Evolutionary conservation across 2,329 filamentous ascomycete species (phyloP).

Genomic region (Aspergillus ochraceus): DNA sequence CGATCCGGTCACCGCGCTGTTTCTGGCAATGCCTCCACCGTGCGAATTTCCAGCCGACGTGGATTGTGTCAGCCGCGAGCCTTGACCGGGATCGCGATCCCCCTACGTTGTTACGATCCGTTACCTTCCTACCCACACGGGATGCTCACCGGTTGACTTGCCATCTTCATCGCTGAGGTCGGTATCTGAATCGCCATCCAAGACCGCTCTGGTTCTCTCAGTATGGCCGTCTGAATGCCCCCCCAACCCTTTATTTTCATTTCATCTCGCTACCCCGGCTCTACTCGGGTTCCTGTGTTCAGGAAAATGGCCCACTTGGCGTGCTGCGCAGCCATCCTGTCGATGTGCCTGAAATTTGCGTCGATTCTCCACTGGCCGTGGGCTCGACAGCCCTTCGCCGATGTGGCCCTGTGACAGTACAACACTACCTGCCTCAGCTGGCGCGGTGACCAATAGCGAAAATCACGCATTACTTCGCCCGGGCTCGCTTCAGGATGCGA

Average conservation of each 20-base stretch:
- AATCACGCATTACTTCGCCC: background rate
- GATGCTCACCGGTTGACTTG: background rate
- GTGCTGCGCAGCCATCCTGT: background rate
- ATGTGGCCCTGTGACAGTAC: background rate
- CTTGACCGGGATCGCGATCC: background rate
- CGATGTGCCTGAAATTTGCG: background rate
- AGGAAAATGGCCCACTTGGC: background rate
- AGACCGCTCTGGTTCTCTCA: slow-evolving; percentile 1
- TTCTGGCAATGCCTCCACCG: slow-evolving; percentile 1
- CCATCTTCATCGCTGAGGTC: background rate
- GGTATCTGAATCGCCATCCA: background rate
- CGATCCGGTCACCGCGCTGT: background rate
- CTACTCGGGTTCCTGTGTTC: background rate
- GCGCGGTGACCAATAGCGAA: background rate
- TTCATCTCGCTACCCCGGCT: background rate
- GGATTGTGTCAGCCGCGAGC: background rate
- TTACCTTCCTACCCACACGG: background rate
- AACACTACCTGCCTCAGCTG: background rate
- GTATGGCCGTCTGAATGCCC: slow-evolving; percentile 1
- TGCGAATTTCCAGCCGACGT: slow-evolving; percentile 1
- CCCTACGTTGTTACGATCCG: background rate
- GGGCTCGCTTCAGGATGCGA: background rate
- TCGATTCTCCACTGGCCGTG: background rate
- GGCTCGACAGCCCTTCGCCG: background rate
- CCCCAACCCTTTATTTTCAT: background rate